Conservation (phyloP, 495 filamentous ascomycete species). For the Xylaria sp. region DNA sequence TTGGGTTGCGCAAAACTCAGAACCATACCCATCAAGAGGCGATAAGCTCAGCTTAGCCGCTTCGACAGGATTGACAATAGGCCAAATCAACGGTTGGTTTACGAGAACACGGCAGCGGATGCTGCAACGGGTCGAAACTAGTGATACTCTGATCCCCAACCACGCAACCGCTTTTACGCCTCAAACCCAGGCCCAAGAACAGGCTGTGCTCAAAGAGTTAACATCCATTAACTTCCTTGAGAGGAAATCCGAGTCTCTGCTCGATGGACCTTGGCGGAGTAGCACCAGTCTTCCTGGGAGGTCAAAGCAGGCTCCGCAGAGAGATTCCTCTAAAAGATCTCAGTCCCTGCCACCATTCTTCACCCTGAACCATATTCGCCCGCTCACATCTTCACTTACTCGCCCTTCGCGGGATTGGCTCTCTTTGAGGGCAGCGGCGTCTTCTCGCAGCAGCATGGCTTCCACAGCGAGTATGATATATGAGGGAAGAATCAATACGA, state of each 20-base stretch:
- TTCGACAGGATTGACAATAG: not conserved
- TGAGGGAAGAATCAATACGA: not conserved
- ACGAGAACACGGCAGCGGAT: conserved; percentile 1
- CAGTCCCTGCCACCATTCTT: conserved; percentile 1
- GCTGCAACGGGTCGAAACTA: not conserved
- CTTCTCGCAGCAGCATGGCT: not conserved
- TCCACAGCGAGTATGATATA: not conserved
- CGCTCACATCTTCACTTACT: not conserved
- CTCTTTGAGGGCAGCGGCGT: not conserved
- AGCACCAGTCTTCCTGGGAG: not conserved
- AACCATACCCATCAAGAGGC: conserved; percentile 14
- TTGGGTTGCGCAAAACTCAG: not conserved
- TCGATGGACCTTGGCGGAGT: not conserved
- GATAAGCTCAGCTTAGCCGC: not conserved
- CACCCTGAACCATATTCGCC: not conserved
- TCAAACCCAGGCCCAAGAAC: too few relatives aligned
- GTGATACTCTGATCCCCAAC: not conserved
- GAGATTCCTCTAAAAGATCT: not conserved
- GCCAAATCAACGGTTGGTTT: conserved; percentile 5
- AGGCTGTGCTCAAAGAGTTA: too few relatives aligned
- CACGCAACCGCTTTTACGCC: not conserved
- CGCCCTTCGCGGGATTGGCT: not conserved
- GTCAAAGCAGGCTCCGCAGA: not conserved
- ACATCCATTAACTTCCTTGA: too few relatives aligned
- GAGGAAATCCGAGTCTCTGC: not conserved